Evolutionary conservation across 2,329 filamentous ascomycete genomes (phyloP).

Genomic region (Aspergillus vadensis): DNA sequence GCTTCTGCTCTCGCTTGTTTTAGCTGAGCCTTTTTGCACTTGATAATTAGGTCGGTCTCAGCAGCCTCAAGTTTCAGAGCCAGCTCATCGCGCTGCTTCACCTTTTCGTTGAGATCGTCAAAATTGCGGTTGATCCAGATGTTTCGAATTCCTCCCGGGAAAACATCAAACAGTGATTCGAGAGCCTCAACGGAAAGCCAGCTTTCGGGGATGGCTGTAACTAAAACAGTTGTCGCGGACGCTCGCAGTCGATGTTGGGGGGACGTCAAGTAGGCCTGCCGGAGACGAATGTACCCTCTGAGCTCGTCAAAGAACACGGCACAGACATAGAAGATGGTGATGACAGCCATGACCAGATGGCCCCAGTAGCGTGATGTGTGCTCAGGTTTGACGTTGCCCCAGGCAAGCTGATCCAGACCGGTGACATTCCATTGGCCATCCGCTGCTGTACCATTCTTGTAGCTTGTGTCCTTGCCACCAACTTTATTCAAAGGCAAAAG

Average conservation of each 20-base stretch:
- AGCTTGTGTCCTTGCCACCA: conserved; percentile 65
- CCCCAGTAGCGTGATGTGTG: conserved; percentile 76
- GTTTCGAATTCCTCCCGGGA: conserved; percentile 90
- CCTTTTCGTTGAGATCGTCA: conserved; percentile 79
- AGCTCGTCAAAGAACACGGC: conserved; percentile 85
- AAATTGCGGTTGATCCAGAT: conserved; percentile 96
- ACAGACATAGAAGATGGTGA: conserved; percentile 81
- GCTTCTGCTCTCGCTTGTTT: conserved; percentile 65
- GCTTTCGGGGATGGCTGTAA: conserved; percentile 84
- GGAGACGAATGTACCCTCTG: conserved; percentile 83
- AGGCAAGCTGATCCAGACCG: conserved; percentile 80
- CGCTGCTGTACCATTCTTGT: conserved; percentile 42
- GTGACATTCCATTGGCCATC: conserved; percentile 52
- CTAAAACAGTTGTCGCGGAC: conserved; percentile 91
- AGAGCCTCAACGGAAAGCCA: conserved; percentile 86
- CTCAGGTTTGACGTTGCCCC: conserved; percentile 74
- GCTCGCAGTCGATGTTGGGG: conserved; percentile 91
- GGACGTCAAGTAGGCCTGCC: conserved; percentile 91
- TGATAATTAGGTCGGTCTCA: conserved; percentile 79
- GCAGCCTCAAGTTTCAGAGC: conserved; percentile 74
- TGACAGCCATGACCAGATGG: conserved; percentile 76
- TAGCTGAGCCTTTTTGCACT: conserved; percentile 76
- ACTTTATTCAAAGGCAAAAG: conserved; percentile 81
- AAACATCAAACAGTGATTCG: conserved; percentile 86
- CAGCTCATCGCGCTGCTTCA: conserved; percentile 71